phyloP scores from a whole-genome alignment of 1,284 basidiomycete species.

The Tausonia pullulans region DNA sequence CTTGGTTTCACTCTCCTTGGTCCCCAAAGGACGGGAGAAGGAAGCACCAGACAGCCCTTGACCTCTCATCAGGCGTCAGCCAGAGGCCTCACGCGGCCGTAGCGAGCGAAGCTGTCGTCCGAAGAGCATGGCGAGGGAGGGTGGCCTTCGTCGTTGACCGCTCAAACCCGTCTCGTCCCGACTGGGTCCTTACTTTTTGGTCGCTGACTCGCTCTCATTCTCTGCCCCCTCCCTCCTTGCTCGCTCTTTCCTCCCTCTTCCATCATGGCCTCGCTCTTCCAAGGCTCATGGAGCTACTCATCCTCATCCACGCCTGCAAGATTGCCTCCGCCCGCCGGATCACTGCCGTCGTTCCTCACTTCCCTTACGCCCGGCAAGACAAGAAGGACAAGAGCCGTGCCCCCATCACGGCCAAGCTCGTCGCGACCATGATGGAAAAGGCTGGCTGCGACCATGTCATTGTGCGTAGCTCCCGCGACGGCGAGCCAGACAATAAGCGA shows the following conservation, averaged over 20 bases:
- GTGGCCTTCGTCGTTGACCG: too few species aligned
- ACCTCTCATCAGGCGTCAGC: too few species aligned
- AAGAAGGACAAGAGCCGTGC: slow-evolving; percentile 99
- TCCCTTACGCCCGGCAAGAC: slow-evolving; percentile 92
- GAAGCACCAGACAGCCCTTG: too few species aligned
- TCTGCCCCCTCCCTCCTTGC: background rate
- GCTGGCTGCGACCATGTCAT: slow-evolving; percentile 98
- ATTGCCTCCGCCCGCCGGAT: slow-evolving; percentile 91
- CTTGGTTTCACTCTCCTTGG: slow-evolving; percentile 19
- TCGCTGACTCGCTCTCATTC: background rate
- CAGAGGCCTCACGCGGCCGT: too few species aligned
- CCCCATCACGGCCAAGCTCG: slow-evolving; percentile 95
- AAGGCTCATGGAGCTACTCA: slow-evolving; percentile 85
- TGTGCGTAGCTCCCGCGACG: slow-evolving; percentile 44
- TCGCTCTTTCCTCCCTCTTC: background rate
- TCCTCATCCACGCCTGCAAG: slow-evolving; percentile 99
- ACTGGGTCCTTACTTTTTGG: too few species aligned
- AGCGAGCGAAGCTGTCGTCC: too few species aligned
- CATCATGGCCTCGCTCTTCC: background rate
- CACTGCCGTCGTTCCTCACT: slow-evolving; percentile 89
- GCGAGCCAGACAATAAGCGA: too few species aligned
- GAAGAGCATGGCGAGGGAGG: too few species aligned
- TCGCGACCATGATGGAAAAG: slow-evolving; percentile 97
- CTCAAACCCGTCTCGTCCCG: too few species aligned
- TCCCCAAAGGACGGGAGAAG: slow-evolving; percentile 15